phyloP scores from a whole-genome alignment of 2,329 filamentous ascomycete species.

The Shiraia bambusicola region DNA sequence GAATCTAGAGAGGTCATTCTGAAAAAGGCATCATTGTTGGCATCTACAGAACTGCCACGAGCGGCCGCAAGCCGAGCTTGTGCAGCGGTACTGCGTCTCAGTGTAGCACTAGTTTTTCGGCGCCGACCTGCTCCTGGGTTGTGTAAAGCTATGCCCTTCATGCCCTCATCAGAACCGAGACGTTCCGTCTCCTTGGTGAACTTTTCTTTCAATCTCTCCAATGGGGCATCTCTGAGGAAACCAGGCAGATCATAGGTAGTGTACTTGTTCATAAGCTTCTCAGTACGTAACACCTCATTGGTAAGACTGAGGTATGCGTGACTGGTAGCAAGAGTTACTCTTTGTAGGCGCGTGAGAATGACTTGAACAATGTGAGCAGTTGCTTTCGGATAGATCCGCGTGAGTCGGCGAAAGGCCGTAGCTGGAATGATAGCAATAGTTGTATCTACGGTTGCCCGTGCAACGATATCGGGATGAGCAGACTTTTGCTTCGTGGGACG shows the following conservation, averaged over 20 bases:
- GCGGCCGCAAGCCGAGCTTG: conserved; percentile 62
- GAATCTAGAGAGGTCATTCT: conserved; percentile 29
- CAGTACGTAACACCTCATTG: conserved; percentile 86
- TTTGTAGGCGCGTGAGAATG: conserved; percentile 88
- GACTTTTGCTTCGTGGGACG: conserved; percentile 61
- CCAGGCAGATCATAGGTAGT: conserved; percentile 91
- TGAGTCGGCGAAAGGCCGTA: conserved; percentile 89
- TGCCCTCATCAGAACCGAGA: conserved; percentile 74
- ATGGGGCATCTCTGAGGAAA: conserved; percentile 77
- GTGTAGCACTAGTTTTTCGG: conserved; percentile 65
- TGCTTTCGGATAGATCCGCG: conserved; percentile 91
- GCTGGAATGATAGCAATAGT: conserved; percentile 98
- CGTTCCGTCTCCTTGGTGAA: conserved; percentile 83
- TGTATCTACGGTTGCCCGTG: conserved; percentile 92
- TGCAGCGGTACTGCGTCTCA: conserved; percentile 77
- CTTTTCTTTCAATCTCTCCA: conserved; percentile 88
- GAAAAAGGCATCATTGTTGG: conserved; percentile 19
- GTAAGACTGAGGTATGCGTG: conserved; percentile 93
- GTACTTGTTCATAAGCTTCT: conserved; percentile 90
- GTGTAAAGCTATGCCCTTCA: conserved; percentile 93
- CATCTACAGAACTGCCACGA: conserved; percentile 40
- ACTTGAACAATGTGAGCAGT: conserved; percentile 98
- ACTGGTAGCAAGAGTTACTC: conserved; percentile 91
- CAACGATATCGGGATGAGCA: conserved; percentile 93
- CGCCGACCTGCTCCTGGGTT: conserved; percentile 69